Evolutionary conservation across 2,329 filamentous ascomycete species (phyloP).

Genomic region (Cercospora nicotianae): DNA sequence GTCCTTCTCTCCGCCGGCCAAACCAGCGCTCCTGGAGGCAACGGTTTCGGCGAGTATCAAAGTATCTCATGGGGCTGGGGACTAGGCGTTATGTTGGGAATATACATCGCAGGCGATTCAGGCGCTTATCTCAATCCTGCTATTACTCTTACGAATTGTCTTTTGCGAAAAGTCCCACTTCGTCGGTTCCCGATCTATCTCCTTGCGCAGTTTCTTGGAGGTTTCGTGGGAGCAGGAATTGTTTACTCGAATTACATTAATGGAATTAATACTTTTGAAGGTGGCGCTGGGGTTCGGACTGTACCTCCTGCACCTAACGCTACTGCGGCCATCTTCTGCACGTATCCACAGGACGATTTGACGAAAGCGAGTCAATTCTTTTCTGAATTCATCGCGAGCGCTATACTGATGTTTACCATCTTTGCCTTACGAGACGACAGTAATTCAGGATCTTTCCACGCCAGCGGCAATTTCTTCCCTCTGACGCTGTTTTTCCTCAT

Average conservation of each 20-base stretch:
- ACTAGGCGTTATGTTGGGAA: conserved; percentile 67
- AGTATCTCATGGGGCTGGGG: conserved; percentile 51
- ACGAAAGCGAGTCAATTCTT: conserved; percentile 68
- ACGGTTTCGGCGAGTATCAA: conserved; percentile 47
- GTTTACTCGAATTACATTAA: conserved; percentile 53
- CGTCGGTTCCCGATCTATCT: conserved; percentile 68
- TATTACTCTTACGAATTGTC: conserved; percentile 68
- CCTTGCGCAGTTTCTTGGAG: conserved; percentile 65
- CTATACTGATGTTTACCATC: conserved; percentile 68
- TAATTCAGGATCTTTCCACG: conserved; percentile 39
- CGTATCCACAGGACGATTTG: conserved; percentile 64
- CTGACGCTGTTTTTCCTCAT: conserved; percentile 65
- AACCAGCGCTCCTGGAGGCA: conserved; percentile 43
- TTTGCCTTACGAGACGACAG: conserved; percentile 63
- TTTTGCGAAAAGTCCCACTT: conserved; percentile 69
- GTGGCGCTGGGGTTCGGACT: conserved; percentile 59
- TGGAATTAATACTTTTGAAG: conserved; percentile 62
- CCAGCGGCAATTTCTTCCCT: conserved; percentile 52
- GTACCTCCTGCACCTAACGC: conserved; percentile 59
- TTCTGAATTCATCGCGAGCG: conserved; percentile 66
- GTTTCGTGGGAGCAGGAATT: conserved; percentile 57
- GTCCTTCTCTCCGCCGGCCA: conserved; percentile 43
- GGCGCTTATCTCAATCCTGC: conserved; percentile 57
- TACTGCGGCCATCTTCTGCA: conserved; percentile 68
- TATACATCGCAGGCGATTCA: conserved; percentile 37